Evolutionary conservation across 106 monocot species (phyloP).

Genomic region (Dendrobium chrysotoxum): DNA sequence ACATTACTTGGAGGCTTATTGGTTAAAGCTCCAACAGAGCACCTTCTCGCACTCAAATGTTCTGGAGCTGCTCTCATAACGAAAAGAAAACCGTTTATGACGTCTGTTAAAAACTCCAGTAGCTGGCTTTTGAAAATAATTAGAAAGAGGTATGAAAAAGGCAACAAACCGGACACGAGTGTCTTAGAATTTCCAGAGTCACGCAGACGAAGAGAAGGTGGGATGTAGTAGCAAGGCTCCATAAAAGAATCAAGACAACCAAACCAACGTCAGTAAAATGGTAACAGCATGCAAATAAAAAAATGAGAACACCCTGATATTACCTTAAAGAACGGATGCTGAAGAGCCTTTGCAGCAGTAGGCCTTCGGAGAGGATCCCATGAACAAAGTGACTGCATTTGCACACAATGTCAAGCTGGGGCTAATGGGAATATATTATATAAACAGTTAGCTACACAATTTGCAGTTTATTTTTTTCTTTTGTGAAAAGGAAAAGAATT

Average conservation of each 20-base stretch:
- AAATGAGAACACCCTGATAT: not conserved
- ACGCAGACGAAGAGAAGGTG: conserved; percentile 40
- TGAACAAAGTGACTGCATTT: conserved; percentile 36
- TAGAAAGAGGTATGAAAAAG: not conserved
- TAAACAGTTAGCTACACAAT: not conserved
- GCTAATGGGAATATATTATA: not conserved
- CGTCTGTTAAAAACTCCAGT: not conserved
- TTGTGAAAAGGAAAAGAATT: no score
- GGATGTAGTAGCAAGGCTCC: conserved; percentile 49
- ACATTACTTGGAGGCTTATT: conserved; percentile 31
- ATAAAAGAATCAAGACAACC: not conserved
- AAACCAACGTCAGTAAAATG: not conserved
- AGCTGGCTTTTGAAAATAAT: not conserved
- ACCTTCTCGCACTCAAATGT: conserved; percentile 35
- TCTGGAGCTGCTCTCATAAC: conserved; percentile 22
- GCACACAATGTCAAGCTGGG: not conserved
- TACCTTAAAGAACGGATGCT: conserved; percentile 44
- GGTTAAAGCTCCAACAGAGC: conserved; percentile 29
- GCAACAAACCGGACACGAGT: conserved; percentile 43
- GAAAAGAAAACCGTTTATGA: not conserved
- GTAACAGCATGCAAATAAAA: not conserved
- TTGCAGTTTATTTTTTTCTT: no score
- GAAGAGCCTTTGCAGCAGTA: conserved; percentile 35
- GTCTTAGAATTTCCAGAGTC: conserved; percentile 17
- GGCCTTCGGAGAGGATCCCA: conserved; percentile 48